A percentile compares a stretch with the other conserved stretches of the same genome.
phyloP scores from a whole-genome alignment of 1,139 yeast species.

The Kodamaea fungicola region DNA sequence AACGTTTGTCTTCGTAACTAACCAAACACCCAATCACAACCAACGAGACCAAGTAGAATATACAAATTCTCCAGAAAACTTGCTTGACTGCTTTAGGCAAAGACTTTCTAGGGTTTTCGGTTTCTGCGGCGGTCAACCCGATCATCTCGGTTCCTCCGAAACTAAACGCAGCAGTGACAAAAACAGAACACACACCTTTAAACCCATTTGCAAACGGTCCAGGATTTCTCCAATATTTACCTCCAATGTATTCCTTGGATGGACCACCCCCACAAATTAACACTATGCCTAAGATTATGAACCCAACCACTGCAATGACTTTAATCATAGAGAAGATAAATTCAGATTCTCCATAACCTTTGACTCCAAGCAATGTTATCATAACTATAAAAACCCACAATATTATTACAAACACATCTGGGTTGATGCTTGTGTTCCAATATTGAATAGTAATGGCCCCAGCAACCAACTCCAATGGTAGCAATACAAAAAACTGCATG shows the following conservation, averaged over 20 bases:
- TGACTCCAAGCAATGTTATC: slow-evolving; percentile 39
- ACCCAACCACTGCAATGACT: slow-evolving; percentile 38
- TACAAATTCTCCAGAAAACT: slow-evolving; percentile 67
- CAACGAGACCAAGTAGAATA: slow-evolving; percentile 53
- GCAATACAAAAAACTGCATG: slow-evolving; percentile 27
- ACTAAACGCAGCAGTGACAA: slow-evolving; percentile 27
- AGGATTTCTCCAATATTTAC: slow-evolving; percentile 37
- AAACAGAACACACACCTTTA: slow-evolving; percentile 46
- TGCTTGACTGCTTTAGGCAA: slow-evolving; percentile 74
- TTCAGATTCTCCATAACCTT: slow-evolving; percentile 46
- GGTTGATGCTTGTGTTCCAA: slow-evolving; percentile 35
- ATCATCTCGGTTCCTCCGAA: slow-evolving; percentile 40
- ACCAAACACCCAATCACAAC: slow-evolving; percentile 45
- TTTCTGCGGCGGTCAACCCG: slow-evolving; percentile 48
- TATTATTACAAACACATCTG: slow-evolving; percentile 38
- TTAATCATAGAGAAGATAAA: slow-evolving; percentile 36
- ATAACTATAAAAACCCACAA: slow-evolving; percentile 34
- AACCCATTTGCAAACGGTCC: slow-evolving; percentile 43
- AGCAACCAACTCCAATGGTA: slow-evolving; percentile 31
- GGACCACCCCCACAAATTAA: slow-evolving; percentile 41
- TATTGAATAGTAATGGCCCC: slow-evolving; percentile 39
- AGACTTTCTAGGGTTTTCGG: slow-evolving; percentile 42
- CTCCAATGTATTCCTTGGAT: slow-evolving; percentile 19
- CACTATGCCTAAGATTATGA: slow-evolving; percentile 39
- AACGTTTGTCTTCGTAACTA: slow-evolving; percentile 33